A percentile compares a stretch with the other conserved stretches of the same genome.
Conservation (phyloP, 2,329 filamentous ascomycete genomes). For the Daldinia sp. region DNA sequence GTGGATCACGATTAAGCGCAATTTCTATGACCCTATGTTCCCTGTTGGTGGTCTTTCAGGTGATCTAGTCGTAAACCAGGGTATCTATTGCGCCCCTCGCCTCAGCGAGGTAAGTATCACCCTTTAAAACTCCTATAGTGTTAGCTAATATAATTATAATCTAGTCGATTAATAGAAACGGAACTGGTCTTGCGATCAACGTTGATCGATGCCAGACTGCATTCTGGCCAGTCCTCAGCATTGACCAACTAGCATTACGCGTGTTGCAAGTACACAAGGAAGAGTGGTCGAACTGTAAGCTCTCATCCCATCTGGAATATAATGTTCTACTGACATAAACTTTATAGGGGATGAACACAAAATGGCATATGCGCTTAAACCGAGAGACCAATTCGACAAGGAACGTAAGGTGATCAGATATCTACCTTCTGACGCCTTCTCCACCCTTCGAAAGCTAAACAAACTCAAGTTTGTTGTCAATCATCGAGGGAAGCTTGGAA, state of each 20-base stretch:
- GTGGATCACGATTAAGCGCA: constrained; percentile 78
- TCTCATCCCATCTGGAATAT: background rate
- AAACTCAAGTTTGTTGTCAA: constrained; percentile 65
- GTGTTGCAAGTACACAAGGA: constrained; percentile 38
- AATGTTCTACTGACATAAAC: constrained; percentile 44
- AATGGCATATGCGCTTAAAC: constrained; percentile 48
- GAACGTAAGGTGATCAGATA: constrained; percentile 37
- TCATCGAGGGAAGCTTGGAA: constrained; percentile 59
- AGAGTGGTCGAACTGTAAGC: constrained; percentile 45
- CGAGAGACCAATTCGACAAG: constrained; percentile 41
- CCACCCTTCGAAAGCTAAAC: constrained; percentile 60
- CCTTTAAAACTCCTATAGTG: constrained; percentile 17
- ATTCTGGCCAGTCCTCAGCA: constrained; percentile 71
- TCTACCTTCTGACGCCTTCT: constrained; percentile 60
- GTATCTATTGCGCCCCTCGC: constrained; percentile 86
- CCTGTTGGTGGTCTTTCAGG: constrained; percentile 64
- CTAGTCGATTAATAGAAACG: constrained; percentile 52
- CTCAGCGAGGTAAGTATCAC: constrained; percentile 65
- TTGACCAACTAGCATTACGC: constrained; percentile 50
- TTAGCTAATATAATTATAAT: constrained; percentile 6
- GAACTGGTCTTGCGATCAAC: constrained; percentile 78
- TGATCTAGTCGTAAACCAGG: constrained; percentile 82
- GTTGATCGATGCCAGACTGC: constrained; percentile 91
- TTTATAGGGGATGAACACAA: constrained; percentile 40
- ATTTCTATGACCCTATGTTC: constrained; percentile 73